Percentiles rank a stretch among this genome's conserved stretches.
Evolutionary conservation across 2,329 filamentous ascomycete species (phyloP).

Genomic region (Penicillium polonicum): DNA sequence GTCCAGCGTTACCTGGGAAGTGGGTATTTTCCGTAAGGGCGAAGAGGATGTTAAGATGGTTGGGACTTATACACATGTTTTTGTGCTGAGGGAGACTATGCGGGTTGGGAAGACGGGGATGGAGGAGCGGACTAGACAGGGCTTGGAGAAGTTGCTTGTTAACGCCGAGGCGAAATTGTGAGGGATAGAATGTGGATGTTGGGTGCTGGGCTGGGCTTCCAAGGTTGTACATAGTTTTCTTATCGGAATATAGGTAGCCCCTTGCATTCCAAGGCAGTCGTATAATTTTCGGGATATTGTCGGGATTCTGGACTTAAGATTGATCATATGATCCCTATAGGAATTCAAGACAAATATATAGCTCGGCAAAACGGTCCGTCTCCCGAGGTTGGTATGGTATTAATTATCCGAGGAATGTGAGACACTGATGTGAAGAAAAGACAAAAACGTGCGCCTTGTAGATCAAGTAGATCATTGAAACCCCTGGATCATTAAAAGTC

Average conservation of each 20-base stretch:
- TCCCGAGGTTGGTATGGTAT: not conserved
- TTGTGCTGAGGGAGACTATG: slow-evolving; percentile 72
- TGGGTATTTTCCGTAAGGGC: slow-evolving; percentile 78
- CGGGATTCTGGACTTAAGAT: not conserved
- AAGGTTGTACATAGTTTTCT: slow-evolving; percentile 6
- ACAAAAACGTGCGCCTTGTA: slow-evolving; percentile 6
- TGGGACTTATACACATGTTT: slow-evolving; percentile 83
- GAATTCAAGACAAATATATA: not conserved
- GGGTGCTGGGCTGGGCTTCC: not conserved
- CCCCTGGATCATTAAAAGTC: slow-evolving; percentile 1
- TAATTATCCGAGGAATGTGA: not conserved
- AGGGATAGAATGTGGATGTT: slow-evolving; percentile 1
- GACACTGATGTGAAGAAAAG: not conserved
- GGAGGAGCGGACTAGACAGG: slow-evolving; percentile 45
- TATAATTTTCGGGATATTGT: not conserved
- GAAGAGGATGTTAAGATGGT: slow-evolving; percentile 75
- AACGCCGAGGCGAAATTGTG: slow-evolving; percentile 30
- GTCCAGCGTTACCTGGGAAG: slow-evolving; percentile 86
- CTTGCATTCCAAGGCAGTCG: not conserved
- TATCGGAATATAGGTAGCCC: not conserved
- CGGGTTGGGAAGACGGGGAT: slow-evolving; percentile 63
- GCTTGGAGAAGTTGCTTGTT: slow-evolving; percentile 58
- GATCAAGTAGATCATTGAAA: slow-evolving; percentile 10
- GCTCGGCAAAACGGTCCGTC: not conserved
- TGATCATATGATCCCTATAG: not conserved